These are phyloP conservation scores for Beta vulgaris DNA, from an alignment of 148 eudicot genomes.

Conservation along the genomic window DNA sequence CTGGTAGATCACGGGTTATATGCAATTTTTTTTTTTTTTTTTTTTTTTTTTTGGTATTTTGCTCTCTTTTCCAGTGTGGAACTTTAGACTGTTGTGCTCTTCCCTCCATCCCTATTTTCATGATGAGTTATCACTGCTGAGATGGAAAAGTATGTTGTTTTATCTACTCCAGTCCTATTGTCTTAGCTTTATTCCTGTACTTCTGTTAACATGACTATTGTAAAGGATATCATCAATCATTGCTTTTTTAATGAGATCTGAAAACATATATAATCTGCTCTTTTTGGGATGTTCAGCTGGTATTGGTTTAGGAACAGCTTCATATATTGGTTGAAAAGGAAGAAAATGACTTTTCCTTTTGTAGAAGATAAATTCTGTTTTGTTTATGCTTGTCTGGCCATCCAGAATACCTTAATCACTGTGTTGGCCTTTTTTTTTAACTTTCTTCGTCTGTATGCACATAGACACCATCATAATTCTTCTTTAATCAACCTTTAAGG, in stretches of 20 bases:
- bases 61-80: not conserved
- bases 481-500: not conserved
- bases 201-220: too few species aligned
- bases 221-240: too few species aligned
- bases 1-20: not conserved
- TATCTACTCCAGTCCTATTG: too few species aligned
- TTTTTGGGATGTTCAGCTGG: not conserved
- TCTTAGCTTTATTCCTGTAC: too few species aligned
- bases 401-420: not conserved
- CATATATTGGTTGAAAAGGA: not conserved
- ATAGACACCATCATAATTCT: not conserved
- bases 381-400: not conserved
- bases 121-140: not conserved
- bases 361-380: too few species aligned
- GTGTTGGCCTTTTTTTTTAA: not conserved
- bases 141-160: not conserved
- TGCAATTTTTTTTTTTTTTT: not conserved
- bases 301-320: not conserved
- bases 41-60: not conserved
- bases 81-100: not conserved
- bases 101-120: not conserved
- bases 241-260: too few species aligned
- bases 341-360: too few species aligned
- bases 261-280: too few species aligned
- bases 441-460: not conserved